Conservation (phyloP, 768 basidiomycete genomes). For the Fistulinella prunicolor region DNA sequence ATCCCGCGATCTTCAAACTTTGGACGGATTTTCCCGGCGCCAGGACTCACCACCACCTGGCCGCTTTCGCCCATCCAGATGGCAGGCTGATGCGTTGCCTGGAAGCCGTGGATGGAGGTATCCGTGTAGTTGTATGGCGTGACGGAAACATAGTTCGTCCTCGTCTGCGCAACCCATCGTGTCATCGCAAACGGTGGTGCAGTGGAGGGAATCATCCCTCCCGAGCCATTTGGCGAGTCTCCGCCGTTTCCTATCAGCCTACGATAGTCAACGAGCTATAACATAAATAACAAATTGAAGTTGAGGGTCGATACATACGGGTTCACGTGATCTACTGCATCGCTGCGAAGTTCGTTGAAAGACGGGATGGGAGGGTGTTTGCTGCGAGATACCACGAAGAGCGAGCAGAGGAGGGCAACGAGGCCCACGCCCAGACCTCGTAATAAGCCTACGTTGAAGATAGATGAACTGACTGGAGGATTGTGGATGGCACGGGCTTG, state of each 20-base stretch:
- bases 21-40: conserved; percentile 46
- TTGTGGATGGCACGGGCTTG: neutral
- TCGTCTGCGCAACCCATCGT: conserved; percentile 80
- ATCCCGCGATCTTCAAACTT: conserved; percentile 61
- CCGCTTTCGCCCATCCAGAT: conserved; percentile 89
- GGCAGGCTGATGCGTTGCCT: conserved; percentile 79
- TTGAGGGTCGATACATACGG: conserved; percentile 44
- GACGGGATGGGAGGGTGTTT: neutral
- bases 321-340: conserved; percentile 45
- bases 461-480: neutral
- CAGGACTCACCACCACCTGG: conserved; percentile 58
- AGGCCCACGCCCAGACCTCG: conserved; percentile 15
- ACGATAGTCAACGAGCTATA: neutral
- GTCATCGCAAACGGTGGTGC: conserved; percentile 85
- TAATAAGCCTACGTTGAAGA: conserved; percentile 1
- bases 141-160: conserved; percentile 70
- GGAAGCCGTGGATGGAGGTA: conserved; percentile 64
- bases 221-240: conserved; percentile 63
- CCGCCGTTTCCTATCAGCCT: conserved; percentile 73
- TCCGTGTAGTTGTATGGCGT: conserved; percentile 69
- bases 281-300: neutral
- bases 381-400: conserved; percentile 13
- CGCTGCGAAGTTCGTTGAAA: conserved; percentile 31
- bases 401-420: conserved; percentile 12
- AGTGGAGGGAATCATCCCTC: conserved; percentile 76